Evolutionary conservation across 768 basidiomycete species (phyloP), one percentile per base, ranked within the genome.

Genomic region (Boletus barrowsii): DNA sequence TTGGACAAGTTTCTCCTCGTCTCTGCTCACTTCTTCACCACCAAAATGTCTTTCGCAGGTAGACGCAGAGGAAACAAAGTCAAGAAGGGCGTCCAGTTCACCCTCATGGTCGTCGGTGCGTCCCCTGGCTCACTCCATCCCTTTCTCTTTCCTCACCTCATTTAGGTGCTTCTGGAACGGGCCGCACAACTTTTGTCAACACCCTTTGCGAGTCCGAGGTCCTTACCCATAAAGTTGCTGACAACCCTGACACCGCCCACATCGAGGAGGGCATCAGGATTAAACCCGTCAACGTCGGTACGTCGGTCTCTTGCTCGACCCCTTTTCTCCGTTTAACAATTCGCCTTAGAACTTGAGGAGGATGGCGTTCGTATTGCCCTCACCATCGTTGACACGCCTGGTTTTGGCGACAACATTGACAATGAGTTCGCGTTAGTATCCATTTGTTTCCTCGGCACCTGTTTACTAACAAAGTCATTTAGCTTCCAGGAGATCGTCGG

Each of bases 71-170:
- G 86, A 68, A 93, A 92, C 79, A 98, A 98, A 73, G 93, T 91
- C 74, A 98, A 98, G 79, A 98, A 98, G 84, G 96, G 95, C 69
- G 90, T 98, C 49, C 93, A 96, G 76, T 91, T 98, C 76, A 98
- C 96, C 62, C 73, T 98, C 66, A 94, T 94, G 92, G 96, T 98
- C 51, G 93, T 96, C 68, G 96, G 96, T 96, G 58, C 67, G 92
- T 83, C 36, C 10, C 2, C 53, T 53, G 36, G 37, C 41, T 15
- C 13, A 5, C 10, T 15, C 3, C 10, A 0, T 44, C 14, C 13
- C 35, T 15, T 15, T 10, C 39, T 15, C 9, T 35, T 26, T 17
- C 29, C 56, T 58, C 54, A 58, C 51, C 45, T 58, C 57, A 37
- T n/a, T 29, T 63, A 98, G 96, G 96, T 78, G 90, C 94, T 54